Evolutionary conservation across 768 basidiomycete species (phyloP).

Genomic region (Suillus subaureus): DNA sequence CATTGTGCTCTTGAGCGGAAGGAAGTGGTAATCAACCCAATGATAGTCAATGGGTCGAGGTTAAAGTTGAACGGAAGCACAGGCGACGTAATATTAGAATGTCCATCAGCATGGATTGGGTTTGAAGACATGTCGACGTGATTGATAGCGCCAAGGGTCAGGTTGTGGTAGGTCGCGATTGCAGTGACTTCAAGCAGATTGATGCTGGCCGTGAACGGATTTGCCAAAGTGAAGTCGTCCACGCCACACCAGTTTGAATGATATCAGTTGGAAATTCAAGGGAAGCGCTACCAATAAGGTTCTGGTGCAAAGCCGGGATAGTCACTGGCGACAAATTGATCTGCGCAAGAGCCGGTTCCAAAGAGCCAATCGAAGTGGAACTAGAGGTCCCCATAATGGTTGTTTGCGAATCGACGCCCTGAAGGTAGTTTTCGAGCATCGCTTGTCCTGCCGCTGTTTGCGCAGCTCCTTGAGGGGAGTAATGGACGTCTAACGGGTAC

Average conservation of each 20-base stretch:
- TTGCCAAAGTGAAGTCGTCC: constrained; percentile 55
- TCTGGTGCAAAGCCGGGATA: constrained; percentile 66
- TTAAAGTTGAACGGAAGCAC: constrained; percentile 65
- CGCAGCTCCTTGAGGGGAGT: constrained; percentile 56
- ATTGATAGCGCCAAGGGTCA: constrained; percentile 62
- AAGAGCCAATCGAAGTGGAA: constrained; percentile 62
- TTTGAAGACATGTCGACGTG: constrained; percentile 53
- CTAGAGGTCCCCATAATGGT: constrained; percentile 55
- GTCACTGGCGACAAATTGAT: constrained; percentile 61
- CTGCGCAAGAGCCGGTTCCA: constrained; percentile 61
- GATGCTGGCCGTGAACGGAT: constrained; percentile 76
- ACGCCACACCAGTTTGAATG: constrained; percentile 58
- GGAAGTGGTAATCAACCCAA: constrained; percentile 51
- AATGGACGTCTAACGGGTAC: constrained; percentile 52
- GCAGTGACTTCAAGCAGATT: constrained; percentile 59
- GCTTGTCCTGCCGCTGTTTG: constrained; percentile 50
- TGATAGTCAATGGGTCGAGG: constrained; percentile 61
- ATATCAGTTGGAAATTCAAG: constrained; percentile 66
- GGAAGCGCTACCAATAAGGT: constrained; percentile 56
- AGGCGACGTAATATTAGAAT: constrained; percentile 58
- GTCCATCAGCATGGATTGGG: constrained; percentile 63
- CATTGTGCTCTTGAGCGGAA: constrained; percentile 55
- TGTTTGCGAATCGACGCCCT: constrained; percentile 58
- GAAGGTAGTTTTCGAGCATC: constrained; percentile 69
- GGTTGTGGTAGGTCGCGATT: constrained; percentile 53